Percentiles rank a stretch among this genome's conserved stretches.
Conservation (phyloP, 2,329 filamentous ascomycete genomes). For the Acephala macrosclerotiorum region DNA sequence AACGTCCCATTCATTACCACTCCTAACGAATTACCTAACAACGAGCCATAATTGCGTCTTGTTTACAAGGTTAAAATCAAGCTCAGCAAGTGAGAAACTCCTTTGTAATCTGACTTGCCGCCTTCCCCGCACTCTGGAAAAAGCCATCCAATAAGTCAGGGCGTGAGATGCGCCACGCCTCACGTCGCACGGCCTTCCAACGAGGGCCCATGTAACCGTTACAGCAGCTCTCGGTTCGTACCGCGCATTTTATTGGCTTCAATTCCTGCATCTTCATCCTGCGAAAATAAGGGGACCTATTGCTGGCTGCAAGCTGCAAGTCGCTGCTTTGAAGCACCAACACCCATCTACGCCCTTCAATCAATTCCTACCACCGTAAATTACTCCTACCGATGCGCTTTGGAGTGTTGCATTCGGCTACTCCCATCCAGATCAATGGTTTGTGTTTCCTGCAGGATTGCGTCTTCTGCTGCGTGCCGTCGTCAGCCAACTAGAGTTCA, state of each 20-base stretch:
- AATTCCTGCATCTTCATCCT: conserved; percentile 2
- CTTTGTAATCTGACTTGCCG: conserved; percentile 3
- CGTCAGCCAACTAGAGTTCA: conserved; percentile 8
- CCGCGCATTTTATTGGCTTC: conserved; percentile 1
- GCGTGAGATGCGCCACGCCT: conserved; percentile 1
- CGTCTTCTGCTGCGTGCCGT: conserved; percentile 6
- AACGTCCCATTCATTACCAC: background rate
- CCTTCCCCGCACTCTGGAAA: conserved; percentile 12
- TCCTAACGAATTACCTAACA: background rate
- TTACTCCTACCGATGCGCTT: too few species aligned
- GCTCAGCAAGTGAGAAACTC: background rate
- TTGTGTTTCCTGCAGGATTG: conserved; percentile 3
- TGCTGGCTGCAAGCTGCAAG: conserved; percentile 15
- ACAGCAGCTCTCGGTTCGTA: conserved; percentile 2
- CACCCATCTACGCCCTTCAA: background rate
- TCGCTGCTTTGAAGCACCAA: conserved; percentile 18
- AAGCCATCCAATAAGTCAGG: conserved; percentile 9
- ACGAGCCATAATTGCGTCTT: background rate
- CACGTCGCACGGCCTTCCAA: background rate
- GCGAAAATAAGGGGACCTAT: conserved; percentile 5
- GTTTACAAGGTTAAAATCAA: background rate
- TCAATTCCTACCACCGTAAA: background rate
- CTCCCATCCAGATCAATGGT: background rate
- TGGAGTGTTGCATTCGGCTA: conserved; percentile 16
- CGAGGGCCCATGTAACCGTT: conserved; percentile 11